phyloP scores from a whole-genome alignment of 2,329 filamentous ascomycete genomes.

The Hypoxylon sp. region DNA sequence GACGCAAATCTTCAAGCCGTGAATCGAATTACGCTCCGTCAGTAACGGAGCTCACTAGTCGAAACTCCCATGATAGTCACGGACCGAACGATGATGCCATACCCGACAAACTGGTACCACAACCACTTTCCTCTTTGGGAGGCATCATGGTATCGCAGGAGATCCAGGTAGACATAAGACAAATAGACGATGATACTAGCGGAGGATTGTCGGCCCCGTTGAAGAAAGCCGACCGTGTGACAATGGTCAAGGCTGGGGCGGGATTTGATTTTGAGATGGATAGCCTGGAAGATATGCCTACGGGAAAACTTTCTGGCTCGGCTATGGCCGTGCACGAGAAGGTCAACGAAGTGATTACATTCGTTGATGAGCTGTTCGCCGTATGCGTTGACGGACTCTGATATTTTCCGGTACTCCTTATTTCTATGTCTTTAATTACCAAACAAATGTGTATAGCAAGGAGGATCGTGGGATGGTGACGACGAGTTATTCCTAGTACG shows the following conservation, averaged over 20 bases:
- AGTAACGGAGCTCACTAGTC: constrained; percentile 47
- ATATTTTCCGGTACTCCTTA: no score
- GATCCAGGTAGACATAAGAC: constrained; percentile 61
- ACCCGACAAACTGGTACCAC: constrained; percentile 15
- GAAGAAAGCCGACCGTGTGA: constrained; percentile 29
- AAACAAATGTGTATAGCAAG: no score
- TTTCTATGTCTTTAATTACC: no score
- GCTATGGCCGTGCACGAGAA: constrained; percentile 50
- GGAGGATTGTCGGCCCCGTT: constrained; percentile 16
- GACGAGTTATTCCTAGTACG: no score
- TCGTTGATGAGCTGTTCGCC: constrained; percentile 46
- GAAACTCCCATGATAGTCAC: constrained; percentile 9
- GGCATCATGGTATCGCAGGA: constrained; percentile 71
- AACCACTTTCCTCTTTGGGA: constrained; percentile 50
- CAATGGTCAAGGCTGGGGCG: constrained; percentile 32
- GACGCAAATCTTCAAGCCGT: constrained; percentile 38
- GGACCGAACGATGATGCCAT: constrained; percentile 22
- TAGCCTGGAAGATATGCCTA: constrained; percentile 27
- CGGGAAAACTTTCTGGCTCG: constrained; percentile 38
- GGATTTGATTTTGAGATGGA: constrained; percentile 42
- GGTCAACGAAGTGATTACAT: constrained; percentile 43
- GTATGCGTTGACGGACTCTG: constrained; percentile 40
- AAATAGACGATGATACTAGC: constrained; percentile 44
- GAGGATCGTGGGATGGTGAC: no score
- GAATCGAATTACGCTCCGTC: constrained; percentile 45